Evolutionary conservation across 2,329 filamentous ascomycete genomes (phyloP).

Genomic region (Cordyceps cateniannulata): DNA sequence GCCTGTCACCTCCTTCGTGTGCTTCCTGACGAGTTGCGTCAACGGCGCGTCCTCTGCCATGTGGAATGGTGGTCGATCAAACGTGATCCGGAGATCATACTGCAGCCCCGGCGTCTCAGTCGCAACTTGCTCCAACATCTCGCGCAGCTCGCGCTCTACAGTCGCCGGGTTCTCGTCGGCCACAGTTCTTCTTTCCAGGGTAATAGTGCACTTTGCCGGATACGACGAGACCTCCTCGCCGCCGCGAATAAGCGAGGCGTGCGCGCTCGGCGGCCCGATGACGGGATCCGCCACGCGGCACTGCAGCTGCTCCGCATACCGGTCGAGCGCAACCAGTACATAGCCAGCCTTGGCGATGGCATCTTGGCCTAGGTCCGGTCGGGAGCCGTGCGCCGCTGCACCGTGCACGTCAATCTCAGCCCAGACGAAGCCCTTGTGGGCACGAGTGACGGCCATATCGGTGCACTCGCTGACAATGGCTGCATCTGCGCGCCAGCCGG

Average conservation of each 20-base stretch:
- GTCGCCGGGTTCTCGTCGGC: slow-evolving; percentile 33
- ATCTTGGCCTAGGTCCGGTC: slow-evolving; percentile 39
- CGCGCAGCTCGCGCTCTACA: slow-evolving; percentile 31
- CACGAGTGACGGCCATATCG: slow-evolving; percentile 32
- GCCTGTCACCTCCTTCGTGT: slow-evolving; percentile 23
- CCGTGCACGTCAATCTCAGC: slow-evolving; percentile 36
- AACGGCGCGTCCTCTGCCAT: slow-evolving; percentile 35
- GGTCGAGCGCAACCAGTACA: slow-evolving; percentile 39
- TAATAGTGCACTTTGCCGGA: slow-evolving; percentile 40
- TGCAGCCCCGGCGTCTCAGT: slow-evolving; percentile 30
- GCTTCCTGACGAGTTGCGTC: slow-evolving; percentile 24
- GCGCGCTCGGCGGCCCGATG: slow-evolving; percentile 35
- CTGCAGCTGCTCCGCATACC: slow-evolving; percentile 30
- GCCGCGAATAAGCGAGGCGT: slow-evolving; percentile 41
- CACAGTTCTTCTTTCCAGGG: slow-evolving; percentile 42
- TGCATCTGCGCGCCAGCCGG: slow-evolving; percentile 47
- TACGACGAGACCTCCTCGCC: slow-evolving; percentile 48
- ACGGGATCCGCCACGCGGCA: slow-evolving; percentile 23
- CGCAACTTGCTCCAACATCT: slow-evolving; percentile 28
- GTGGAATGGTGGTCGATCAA: slow-evolving; percentile 37
- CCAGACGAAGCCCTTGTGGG: slow-evolving; percentile 46
- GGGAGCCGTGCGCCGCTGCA: slow-evolving; percentile 36
- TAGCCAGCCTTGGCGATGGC: slow-evolving; percentile 42
- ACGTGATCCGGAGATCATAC: slow-evolving; percentile 33
- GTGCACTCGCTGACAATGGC: slow-evolving; percentile 46